Evolutionary conservation across 2,329 filamentous ascomycete genomes (phyloP), one percentile per base, ranked within the genome.

Genomic region (Aaosphaeria pasadenensis): DNA sequence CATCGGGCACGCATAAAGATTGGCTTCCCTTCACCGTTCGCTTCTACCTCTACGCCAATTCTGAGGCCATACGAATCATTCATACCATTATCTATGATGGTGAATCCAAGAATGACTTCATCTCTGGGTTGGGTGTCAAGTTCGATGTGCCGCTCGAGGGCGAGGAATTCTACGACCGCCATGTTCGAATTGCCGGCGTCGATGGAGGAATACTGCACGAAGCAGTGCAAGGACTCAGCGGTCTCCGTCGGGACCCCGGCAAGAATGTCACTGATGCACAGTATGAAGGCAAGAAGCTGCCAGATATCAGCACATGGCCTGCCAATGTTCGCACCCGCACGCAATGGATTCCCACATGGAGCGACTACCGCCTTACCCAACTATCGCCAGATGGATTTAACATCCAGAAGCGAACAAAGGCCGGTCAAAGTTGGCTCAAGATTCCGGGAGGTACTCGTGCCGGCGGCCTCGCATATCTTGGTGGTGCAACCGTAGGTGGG

Each of bases 311-410:
- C 1, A 77, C 76, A 0, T 80, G 79, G 78, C 71, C 77, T 52
- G 63, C 71, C 4, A 63, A 71, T 40, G 71, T 81, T 4, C 69
- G 74, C 0, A 70, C 70, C 6, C 63, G 76, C 3, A 57, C 83
- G 4, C 72, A 78, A 35, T 85, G 79, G 77, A 75, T 85, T 42
- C 82, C 81, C 0, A 63, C 72, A 0, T 86, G 81, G 80, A 77
- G 74, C 44, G 80, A 84, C 53, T 86, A 79, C 58, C 75, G 71
- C 13, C 66, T 86, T 11, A 71, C 69, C 0, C 83, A 86, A 55
- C 69, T 83, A 0, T 84, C 81, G 0, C 67, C 82, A 0, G 82
- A 85, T 39, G 83, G 82, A 0, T 86, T 83, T 57, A 82, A 73
- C 0, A 62, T 85, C 17, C 78, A 78, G 63, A 86, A 85, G 66